Conservation (phyloP, 2,329 filamentous ascomycete species). For the Lachnellula willkommii region DNA sequence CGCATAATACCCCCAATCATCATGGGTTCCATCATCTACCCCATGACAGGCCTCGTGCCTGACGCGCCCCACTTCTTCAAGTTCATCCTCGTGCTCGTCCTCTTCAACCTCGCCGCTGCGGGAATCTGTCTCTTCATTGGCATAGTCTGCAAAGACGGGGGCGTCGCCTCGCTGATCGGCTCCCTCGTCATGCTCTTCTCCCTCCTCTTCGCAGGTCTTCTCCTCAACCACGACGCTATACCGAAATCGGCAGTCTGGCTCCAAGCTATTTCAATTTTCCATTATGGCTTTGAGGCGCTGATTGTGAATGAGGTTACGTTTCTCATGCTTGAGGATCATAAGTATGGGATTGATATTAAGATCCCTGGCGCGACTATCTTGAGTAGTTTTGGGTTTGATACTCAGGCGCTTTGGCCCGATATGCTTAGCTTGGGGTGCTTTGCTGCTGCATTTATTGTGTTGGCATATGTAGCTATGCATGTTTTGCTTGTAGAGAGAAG, state of each 20-base stretch:
- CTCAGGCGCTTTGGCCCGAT: slow-evolving; percentile 78
- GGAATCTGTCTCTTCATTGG: slow-evolving; percentile 94
- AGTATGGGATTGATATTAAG: slow-evolving; percentile 94
- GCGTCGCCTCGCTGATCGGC: slow-evolving; percentile 88
- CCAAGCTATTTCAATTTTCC: slow-evolving; percentile 92
- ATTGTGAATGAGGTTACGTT: slow-evolving; percentile 96
- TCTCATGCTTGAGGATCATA: slow-evolving; percentile 83
- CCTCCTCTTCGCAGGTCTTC: slow-evolving; percentile 84
- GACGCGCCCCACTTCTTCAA: slow-evolving; percentile 79
- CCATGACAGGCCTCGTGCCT: slow-evolving; percentile 90
- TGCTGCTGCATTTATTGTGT: slow-evolving; percentile 72
- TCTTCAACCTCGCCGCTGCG: slow-evolving; percentile 93
- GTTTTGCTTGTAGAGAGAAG: slow-evolving; percentile 84
- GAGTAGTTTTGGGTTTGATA: slow-evolving; percentile 91
- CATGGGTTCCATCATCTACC: slow-evolving; percentile 93
- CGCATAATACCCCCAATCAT: slow-evolving; percentile 90
- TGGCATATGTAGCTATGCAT: slow-evolving; percentile 93
- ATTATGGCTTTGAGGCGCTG: slow-evolving; percentile 92
- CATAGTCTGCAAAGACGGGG: slow-evolving; percentile 85
- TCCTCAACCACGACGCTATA: slow-evolving; percentile 92
- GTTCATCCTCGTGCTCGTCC: slow-evolving; percentile 84
- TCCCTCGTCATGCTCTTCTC: slow-evolving; percentile 97
- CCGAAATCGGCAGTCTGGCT: slow-evolving; percentile 82
- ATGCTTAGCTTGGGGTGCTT: slow-evolving; percentile 77
- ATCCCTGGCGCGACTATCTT: slow-evolving; percentile 92